Percentiles rank a stretch among this genome's conserved stretches.
Conservation (phyloP, 2,329 filamentous ascomycete species). For the Cladosporium colombiae region DNA sequence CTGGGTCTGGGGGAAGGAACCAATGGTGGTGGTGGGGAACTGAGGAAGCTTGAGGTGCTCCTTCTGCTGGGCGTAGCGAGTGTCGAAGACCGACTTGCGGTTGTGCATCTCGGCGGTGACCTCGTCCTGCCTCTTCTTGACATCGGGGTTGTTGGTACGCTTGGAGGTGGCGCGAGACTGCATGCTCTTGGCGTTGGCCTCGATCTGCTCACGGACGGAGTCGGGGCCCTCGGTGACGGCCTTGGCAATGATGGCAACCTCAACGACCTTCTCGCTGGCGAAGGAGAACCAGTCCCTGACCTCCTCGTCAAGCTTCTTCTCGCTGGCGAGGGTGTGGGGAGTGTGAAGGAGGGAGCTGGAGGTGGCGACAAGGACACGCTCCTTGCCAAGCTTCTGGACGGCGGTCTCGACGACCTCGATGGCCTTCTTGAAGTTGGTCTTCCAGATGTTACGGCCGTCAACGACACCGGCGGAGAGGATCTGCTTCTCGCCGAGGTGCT, state of each 20-base stretch:
- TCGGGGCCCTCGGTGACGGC: constrained; percentile 91
- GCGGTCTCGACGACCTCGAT: constrained; percentile 89
- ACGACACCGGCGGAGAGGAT: constrained; percentile 94
- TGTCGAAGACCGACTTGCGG: constrained; percentile 86
- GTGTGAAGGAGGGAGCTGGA: constrained; percentile 98
- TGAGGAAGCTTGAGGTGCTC: constrained; percentile 88
- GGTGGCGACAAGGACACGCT: constrained; percentile 93
- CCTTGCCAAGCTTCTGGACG: constrained; percentile 94
- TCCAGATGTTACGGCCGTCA: constrained; percentile 99
- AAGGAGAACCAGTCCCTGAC: constrained; percentile 99
- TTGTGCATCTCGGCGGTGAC: constrained; percentile 84
- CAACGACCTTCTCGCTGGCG: constrained; percentile 87
- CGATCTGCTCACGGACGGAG: constrained; percentile 81
- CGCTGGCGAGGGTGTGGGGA: constrained; percentile 93
- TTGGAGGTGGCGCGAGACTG: constrained; percentile 87
- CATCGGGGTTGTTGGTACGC: constrained; percentile 94
- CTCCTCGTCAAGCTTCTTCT: constrained; percentile 96
- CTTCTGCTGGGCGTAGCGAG: constrained; percentile 84
- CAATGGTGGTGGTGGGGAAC: constrained; percentile 99
- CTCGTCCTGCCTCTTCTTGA: constrained; percentile 94
- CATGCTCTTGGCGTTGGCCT: constrained; percentile 95
- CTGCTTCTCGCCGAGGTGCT: constrained; percentile 83
- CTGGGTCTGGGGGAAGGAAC: constrained; percentile 99
- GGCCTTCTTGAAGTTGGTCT: constrained; percentile 97
- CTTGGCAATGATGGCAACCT: constrained; percentile 93